A percentile compares a stretch with the other conserved stretches of the same genome.
Evolutionary conservation across 2,329 filamentous ascomycete genomes (phyloP).

Genomic region (Myotisia sp.): DNA sequence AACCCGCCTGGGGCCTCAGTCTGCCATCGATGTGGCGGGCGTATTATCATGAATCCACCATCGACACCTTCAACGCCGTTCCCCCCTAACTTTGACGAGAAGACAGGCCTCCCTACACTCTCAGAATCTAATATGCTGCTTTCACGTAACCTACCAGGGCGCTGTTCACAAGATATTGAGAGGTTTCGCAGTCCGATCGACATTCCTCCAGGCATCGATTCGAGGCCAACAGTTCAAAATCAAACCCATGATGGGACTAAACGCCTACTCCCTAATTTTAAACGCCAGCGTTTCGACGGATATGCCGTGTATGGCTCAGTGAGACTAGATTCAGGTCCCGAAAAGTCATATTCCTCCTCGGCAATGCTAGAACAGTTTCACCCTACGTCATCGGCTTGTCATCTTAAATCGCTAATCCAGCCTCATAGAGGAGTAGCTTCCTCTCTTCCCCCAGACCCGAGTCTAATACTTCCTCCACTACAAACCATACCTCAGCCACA

Average conservation of each 20-base stretch:
- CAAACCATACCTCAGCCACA: constrained; percentile 22
- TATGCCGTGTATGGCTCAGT: constrained; percentile 28
- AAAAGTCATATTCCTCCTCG: constrained; percentile 27
- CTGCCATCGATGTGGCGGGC: constrained; percentile 32
- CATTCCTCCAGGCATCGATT: constrained; percentile 15
- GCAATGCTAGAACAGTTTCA: constrained; percentile 22
- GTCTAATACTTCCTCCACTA: constrained; percentile 40
- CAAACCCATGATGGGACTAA: constrained; percentile 20
- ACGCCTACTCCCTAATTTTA: constrained; percentile 40
- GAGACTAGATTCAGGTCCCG: constrained; percentile 25
- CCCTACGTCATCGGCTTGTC: constrained; percentile 18
- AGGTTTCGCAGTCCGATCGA: constrained; percentile 17
- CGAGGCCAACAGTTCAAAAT: constrained; percentile 14
- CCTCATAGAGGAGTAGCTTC: too few relatives aligned
- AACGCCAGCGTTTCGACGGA: constrained; percentile 48
- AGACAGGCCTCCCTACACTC: constrained; percentile 12
- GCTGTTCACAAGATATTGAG: constrained; percentile 14
- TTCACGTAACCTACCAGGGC: constrained; percentile 15
- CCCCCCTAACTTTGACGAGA: constrained; percentile 18
- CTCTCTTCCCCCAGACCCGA: constrained; percentile 30
- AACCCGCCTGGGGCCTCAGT: constrained; percentile 25
- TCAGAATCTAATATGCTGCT: constrained; percentile 18
- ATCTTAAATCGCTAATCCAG: too few relatives aligned
- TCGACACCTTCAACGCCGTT: constrained; percentile 30
- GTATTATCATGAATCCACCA: constrained; percentile 33